A percentile compares a stretch with the other conserved stretches of the same genome.
Conservation (phyloP, 768 basidiomycete species). For the Russula emetica region DNA sequence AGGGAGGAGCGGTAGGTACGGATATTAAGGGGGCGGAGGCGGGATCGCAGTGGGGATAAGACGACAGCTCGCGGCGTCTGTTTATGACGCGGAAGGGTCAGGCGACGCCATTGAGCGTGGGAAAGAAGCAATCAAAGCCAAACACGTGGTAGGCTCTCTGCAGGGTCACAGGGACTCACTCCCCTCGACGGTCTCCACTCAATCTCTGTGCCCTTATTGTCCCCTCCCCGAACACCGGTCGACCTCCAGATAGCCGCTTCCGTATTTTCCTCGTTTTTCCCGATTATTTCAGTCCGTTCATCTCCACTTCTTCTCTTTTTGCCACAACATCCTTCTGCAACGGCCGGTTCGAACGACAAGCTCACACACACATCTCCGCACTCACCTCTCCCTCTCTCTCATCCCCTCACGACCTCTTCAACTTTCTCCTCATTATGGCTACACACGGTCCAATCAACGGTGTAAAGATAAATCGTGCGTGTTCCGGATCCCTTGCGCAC, state of each 20-base stretch:
- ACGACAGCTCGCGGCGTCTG: constrained; percentile 9
- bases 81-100: constrained; percentile 17
- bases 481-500: constrained; percentile 17
- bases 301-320: background rate
- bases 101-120: constrained; percentile 19
- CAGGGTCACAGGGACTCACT: constrained; percentile 20
- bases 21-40: constrained; percentile 19
- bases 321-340: constrained; percentile 9
- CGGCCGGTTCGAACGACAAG: constrained; percentile 10
- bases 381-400: constrained; percentile 1
- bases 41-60: constrained; percentile 15
- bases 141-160: constrained; percentile 25
- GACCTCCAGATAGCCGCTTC: constrained; percentile 14
- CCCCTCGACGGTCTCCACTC: constrained; percentile 23
- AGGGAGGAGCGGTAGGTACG: background rate
- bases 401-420: constrained; percentile 3
- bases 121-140: constrained; percentile 28
- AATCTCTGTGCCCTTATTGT: constrained; percentile 20
- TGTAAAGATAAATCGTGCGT: constrained; percentile 77
- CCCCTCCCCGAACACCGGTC: constrained; percentile 15
- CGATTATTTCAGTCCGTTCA: constrained; percentile 6
- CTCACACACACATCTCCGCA: constrained; percentile 20
- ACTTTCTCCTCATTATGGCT: constrained; percentile 41
- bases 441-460: constrained; percentile 78
- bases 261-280: constrained; percentile 10